Evolutionary conservation across 192 early-diverging fungal species (phyloP), one percentile per base, ranked within the genome.

Genomic region (Coemansia sp.): DNA sequence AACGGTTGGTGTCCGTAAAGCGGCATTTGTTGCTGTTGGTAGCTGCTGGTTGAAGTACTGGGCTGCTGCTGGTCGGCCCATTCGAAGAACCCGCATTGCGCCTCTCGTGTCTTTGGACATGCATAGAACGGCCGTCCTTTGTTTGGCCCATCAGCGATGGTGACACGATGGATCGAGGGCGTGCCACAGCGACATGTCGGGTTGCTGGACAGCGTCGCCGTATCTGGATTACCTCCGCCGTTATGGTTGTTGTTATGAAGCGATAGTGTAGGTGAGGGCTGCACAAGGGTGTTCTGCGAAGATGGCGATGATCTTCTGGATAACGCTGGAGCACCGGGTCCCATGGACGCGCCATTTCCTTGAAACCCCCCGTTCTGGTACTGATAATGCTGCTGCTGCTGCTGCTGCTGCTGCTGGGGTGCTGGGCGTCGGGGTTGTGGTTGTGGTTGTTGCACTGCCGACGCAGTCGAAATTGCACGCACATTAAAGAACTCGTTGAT

Each of bases 71-170:
- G 70, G 55, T 91, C 89, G 8, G 68, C 77, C 89, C 88, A 90
- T 25, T 73, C 42, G 66, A 91, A 90, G 57, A 80, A 91, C 5
- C 61, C 67, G 53, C 89, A 91, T 0, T 59, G 61, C 1, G 73
- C 23, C 0, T 81, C 78, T 21, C 63, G 58, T 2, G 63, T 40
- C 23, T 75, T 68, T 15, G 74, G 59, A 46, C 87, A 88, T 4
- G 40, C 73, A 42, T 65, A 85, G 52, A 88, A 88, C 9, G 77
- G 29, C 18, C 85, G 79, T n/a, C 84, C 86, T 66, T 85, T 83
- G 70, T 88, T 88, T 33, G 80, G 68, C 0, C 83, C 79, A 23
- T 87, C 86, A 30, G 85, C 86, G 0, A 53, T 55, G 12, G 79
- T 79, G 6, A 72, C 61, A 31, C 82, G 68, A 39, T 76, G 73